Evolutionary conservation across 768 basidiomycete genomes (phyloP).

Genomic region (Thelephora ganbajun): DNA sequence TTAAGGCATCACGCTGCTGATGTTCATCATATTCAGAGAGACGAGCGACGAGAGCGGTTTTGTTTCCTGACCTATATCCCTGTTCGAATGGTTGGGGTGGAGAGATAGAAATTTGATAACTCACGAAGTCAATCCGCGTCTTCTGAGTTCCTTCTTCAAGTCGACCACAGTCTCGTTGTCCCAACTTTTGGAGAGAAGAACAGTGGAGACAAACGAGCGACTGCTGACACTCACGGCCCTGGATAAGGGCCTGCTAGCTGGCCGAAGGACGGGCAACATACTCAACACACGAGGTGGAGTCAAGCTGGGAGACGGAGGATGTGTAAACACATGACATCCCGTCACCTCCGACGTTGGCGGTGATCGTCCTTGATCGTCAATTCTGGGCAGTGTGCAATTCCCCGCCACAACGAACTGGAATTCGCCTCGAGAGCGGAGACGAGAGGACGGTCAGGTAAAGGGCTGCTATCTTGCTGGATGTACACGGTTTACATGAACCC

Average conservation of each 20-base stretch:
- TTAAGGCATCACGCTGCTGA: slow-evolving; percentile 5
- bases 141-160: slow-evolving; percentile 38
- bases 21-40: slow-evolving; percentile 34
- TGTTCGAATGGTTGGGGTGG: slow-evolving; percentile 4
- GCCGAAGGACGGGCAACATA: not conserved
- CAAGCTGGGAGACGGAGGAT: slow-evolving; percentile 2
- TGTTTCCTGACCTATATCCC: slow-evolving; percentile 38
- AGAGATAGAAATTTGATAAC: slow-evolving; percentile 2
- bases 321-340: too few relatives aligned
- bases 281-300: not conserved
- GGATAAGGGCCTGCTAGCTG: slow-evolving; percentile 11
- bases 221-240: not conserved
- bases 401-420: too few relatives aligned
- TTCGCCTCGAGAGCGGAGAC: too few relatives aligned
- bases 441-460: too few relatives aligned
- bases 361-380: too few relatives aligned
- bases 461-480: too few relatives aligned
- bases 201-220: slow-evolving; percentile 31
- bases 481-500: too few relatives aligned
- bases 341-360: too few relatives aligned
- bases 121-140: slow-evolving; percentile 42
- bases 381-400: too few relatives aligned
- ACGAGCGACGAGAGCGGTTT: slow-evolving; percentile 38
- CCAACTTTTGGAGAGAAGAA: slow-evolving; percentile 43
- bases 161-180: slow-evolving; percentile 34